phyloP scores from a whole-genome alignment of 1,139 yeast species.

The Blastobotrys illinoisensis region DNA sequence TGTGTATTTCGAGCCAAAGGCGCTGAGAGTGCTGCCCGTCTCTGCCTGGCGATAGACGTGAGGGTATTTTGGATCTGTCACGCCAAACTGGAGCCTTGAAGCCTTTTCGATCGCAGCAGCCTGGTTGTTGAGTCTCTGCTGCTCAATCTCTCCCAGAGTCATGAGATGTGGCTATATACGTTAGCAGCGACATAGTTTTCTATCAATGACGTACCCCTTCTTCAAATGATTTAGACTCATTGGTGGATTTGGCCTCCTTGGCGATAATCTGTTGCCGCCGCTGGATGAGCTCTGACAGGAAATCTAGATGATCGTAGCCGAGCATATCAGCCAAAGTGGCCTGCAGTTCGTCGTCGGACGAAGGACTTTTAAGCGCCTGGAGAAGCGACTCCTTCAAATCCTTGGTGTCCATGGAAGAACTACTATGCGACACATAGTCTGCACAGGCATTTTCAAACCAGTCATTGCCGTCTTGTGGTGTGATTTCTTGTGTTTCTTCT shows the following conservation, averaged over 20 bases:
- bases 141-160: constrained; percentile 54
- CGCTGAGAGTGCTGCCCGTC: constrained; percentile 61
- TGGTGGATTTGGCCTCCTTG: constrained; percentile 23
- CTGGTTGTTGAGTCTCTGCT: constrained; percentile 52
- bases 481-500: background rate
- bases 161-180: constrained; percentile 29
- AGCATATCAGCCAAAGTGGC: constrained; percentile 66
- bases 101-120: constrained; percentile 38
- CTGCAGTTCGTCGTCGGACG: constrained; percentile 58
- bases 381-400: constrained; percentile 25
- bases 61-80: constrained; percentile 58
- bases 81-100: constrained; percentile 45
- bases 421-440: constrained; percentile 1
- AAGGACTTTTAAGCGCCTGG: constrained; percentile 31
- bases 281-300: constrained; percentile 62
- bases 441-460: constrained; percentile 6
- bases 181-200: background rate
- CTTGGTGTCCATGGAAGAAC: constrained; percentile 12
- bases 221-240: constrained; percentile 20
- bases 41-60: constrained; percentile 78
- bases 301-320: constrained; percentile 80
- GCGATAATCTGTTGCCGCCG: constrained; percentile 34
- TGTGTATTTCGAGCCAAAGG: constrained; percentile 73
- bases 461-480: background rate
- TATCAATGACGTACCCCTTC: background rate